Evolutionary conservation across 2,329 filamentous ascomycete species (phyloP).

Genomic region (Fusarium armeniacum): DNA sequence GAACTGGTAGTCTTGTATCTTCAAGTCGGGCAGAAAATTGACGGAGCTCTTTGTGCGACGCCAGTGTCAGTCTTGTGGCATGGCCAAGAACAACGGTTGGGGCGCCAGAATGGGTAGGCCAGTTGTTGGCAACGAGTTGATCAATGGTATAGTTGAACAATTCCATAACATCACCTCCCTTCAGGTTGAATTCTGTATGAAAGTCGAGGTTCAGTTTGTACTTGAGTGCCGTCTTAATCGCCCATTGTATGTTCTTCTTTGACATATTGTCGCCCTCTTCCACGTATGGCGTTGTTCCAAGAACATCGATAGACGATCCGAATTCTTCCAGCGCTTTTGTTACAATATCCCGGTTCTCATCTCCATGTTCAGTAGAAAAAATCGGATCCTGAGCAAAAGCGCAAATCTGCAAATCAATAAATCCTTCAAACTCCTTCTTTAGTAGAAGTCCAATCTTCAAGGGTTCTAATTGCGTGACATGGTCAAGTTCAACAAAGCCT

Average conservation of each 20-base stretch:
- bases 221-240: neutral
- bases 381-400: slow-evolving; percentile 29
- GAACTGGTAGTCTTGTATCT: neutral
- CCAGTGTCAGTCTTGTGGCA: slow-evolving; percentile 12
- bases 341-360: neutral
- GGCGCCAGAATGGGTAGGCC: slow-evolving; percentile 8
- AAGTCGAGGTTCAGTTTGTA: slow-evolving; percentile 10
- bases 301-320: neutral
- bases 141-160: slow-evolving; percentile 1
- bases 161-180: neutral
- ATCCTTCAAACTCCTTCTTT: neutral
- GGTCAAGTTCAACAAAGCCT: slow-evolving; percentile 21
- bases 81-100: slow-evolving; percentile 19
- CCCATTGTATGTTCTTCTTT: slow-evolving; percentile 14
- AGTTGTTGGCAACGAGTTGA: neutral
- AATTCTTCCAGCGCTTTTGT: neutral
- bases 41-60: slow-evolving; percentile 5
- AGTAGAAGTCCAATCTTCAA: neutral
- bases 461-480: slow-evolving; percentile 6
- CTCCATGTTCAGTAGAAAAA: slow-evolving; percentile 13
- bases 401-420: slow-evolving; percentile 14
- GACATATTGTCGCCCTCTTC: neutral
- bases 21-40: neutral
- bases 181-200: slow-evolving; percentile 19
- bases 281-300: slow-evolving; percentile 15